Evolutionary conservation across 2,329 filamentous ascomycete species (phyloP).

Genomic region (Hirsutella rhossiliensis): DNA sequence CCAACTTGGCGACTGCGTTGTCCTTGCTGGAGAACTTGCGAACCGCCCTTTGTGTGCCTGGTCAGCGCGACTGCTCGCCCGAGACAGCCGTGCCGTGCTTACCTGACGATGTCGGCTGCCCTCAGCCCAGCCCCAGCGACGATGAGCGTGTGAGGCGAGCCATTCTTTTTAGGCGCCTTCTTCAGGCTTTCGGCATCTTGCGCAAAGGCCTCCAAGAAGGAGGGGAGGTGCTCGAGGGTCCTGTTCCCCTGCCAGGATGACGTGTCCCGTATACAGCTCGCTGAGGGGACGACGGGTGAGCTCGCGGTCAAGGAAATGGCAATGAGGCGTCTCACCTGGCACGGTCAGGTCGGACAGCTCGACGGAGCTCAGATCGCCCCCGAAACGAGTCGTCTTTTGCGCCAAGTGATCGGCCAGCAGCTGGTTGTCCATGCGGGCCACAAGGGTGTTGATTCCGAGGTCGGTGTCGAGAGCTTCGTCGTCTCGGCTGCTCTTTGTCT

Average conservation of each 20-base stretch:
- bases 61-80: background rate
- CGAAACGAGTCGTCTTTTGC: conserved; percentile 66
- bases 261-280: conserved; percentile 66
- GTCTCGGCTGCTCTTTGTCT: conserved; percentile 37
- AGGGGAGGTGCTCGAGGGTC: conserved; percentile 59
- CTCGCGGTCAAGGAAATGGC: background rate
- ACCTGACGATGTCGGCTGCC: conserved; percentile 75
- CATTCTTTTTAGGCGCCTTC: conserved; percentile 54
- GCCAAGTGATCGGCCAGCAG: conserved; percentile 78
- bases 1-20: conserved; percentile 69
- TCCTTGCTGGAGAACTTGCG: conserved; percentile 72
- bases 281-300: conserved; percentile 27
- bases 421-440: conserved; percentile 71
- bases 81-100: conserved; percentile 5
- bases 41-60: conserved; percentile 39
- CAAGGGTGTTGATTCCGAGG: conserved; percentile 65
- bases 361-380: conserved; percentile 66
- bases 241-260: conserved; percentile 59
- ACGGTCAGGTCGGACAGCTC: conserved; percentile 77
- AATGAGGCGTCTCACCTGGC: conserved; percentile 42
- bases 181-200: conserved; percentile 47
- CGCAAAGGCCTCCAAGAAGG: conserved; percentile 61
- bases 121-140: conserved; percentile 76
- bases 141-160: conserved; percentile 75
- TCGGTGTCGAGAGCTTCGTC: conserved; percentile 52